A percentile compares a stretch with the other conserved stretches of the same genome.
These are phyloP conservation scores for Apiospora pterosperma DNA, from an alignment of 2,329 filamentous ascomycete genomes.

Conservation along the genomic window DNA sequence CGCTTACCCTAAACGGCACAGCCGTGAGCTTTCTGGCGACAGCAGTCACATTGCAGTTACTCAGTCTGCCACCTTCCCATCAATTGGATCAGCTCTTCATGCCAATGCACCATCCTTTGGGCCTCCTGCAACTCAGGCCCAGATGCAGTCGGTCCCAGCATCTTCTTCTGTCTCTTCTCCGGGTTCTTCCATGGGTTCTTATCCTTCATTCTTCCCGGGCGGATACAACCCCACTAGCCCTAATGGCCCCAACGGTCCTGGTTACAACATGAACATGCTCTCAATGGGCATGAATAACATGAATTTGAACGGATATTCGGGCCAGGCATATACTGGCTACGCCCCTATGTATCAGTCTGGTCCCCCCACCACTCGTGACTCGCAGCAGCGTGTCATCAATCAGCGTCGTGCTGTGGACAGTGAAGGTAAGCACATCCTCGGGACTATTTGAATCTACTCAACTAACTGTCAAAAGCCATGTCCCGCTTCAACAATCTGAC, in stretches of 20 bases:
- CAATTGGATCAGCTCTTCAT: slow-evolving; percentile 71
- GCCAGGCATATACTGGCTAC: slow-evolving; percentile 58
- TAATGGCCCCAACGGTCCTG: slow-evolving; percentile 22
- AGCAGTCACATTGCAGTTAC: slow-evolving; percentile 31
- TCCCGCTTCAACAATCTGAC: slow-evolving; percentile 81
- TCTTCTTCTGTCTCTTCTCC: slow-evolving; percentile 15
- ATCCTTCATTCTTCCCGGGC: slow-evolving; percentile 26
- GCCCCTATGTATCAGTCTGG: slow-evolving; percentile 46
- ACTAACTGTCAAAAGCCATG: slow-evolving; percentile 50
- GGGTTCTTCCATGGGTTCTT: slow-evolving; percentile 10
- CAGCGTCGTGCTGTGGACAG: slow-evolving; percentile 71
- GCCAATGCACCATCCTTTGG: slow-evolving; percentile 78
- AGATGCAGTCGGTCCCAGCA: slow-evolving; percentile 19
- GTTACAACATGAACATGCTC: slow-evolving; percentile 55
- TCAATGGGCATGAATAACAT: slow-evolving; percentile 67
- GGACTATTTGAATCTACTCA: not conserved
- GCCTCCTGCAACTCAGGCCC: slow-evolving; percentile 47
- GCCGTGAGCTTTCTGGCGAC: slow-evolving; percentile 64
- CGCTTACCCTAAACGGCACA: slow-evolving; percentile 64
- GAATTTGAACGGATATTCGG: slow-evolving; percentile 53
- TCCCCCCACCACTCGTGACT: slow-evolving; percentile 59
- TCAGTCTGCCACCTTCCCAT: slow-evolving; percentile 48
- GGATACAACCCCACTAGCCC: slow-evolving; percentile 25
- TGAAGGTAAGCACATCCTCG: slow-evolving; percentile 50
- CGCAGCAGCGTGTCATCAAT: slow-evolving; percentile 72